phyloP scores from a whole-genome alignment of 1,284 basidiomycete species.

The Leccinum solheimii region DNA sequence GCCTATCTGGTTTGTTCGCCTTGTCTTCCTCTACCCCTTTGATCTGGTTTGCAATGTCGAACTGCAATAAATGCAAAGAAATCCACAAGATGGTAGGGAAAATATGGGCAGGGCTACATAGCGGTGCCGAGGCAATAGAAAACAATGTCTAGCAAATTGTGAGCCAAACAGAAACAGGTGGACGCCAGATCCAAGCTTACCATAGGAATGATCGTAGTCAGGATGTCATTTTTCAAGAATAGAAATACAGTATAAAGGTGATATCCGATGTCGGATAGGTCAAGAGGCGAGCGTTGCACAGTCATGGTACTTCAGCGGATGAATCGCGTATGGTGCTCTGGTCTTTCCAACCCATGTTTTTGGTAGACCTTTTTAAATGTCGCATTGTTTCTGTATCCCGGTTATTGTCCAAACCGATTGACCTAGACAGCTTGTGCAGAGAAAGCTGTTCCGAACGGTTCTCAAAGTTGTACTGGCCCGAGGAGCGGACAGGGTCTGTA shows the following conservation, averaged over 20 bases:
- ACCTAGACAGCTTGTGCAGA: too few relatives aligned
- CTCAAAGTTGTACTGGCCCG: background rate
- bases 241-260: conserved; percentile 38
- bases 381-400: background rate
- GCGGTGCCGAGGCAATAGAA: conserved; percentile 36
- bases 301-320: conserved; percentile 12
- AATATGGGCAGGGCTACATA: conserved; percentile 21
- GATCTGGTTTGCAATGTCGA: conserved; percentile 45
- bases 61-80: conserved; percentile 45
- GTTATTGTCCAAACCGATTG: background rate
- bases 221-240: conserved; percentile 44
- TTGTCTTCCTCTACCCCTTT: conserved; percentile 41
- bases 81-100: conserved; percentile 40
- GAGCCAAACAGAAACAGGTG: background rate
- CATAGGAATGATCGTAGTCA: conserved; percentile 41
- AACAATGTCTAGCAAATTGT: conserved; percentile 36
- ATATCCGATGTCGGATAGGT: conserved; percentile 19
- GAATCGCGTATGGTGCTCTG: background rate
- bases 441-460: background rate
- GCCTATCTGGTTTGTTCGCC: conserved; percentile 43
- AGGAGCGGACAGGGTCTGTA: background rate
- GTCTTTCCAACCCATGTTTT: background rate
- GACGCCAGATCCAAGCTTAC: conserved; percentile 26
- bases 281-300: conserved; percentile 3
- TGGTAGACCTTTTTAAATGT: conserved; percentile 10